Evolutionary conservation across 116 monocot species (phyloP).

Genomic region (Iris pallida): DNA sequence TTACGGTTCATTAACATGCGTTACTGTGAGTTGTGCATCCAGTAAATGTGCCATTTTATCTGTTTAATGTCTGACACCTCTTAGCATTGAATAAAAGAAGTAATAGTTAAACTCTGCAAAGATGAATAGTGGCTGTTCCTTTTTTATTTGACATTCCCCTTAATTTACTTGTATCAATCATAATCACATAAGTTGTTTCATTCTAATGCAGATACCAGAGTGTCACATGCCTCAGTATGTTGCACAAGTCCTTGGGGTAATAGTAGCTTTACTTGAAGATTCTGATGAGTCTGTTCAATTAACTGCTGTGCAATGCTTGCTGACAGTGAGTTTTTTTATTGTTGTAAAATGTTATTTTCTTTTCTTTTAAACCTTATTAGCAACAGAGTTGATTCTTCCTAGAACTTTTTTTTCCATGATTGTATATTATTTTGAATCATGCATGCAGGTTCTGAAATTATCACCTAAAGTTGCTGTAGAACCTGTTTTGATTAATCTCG

Average conservation of each 20-base stretch:
- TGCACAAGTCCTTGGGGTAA: slow-evolving; percentile 71
- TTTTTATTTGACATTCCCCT: background rate
- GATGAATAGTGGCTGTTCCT: background rate
- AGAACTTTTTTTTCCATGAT: slow-evolving; percentile 5
- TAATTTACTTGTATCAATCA: background rate
- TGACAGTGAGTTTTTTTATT: slow-evolving; percentile 42
- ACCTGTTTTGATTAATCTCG: slow-evolving; percentile 71
- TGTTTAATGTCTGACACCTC: background rate
- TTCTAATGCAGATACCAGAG: slow-evolving; percentile 60
- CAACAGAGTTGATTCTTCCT: too few species aligned
- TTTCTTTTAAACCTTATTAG: slow-evolving; percentile 3
- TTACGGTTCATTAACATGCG: background rate
- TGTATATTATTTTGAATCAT: slow-evolving; percentile 5
- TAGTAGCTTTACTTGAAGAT: slow-evolving; percentile 93
- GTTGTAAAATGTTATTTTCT: background rate
- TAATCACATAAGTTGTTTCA: background rate
- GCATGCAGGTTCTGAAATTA: slow-evolving; percentile 63
- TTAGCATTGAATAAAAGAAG: background rate
- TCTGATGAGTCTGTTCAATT: slow-evolving; percentile 85
- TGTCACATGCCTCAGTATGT: slow-evolving; percentile 52
- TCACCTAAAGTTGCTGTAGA: slow-evolving; percentile 71
- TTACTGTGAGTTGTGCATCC: background rate
- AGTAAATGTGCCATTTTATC: background rate
- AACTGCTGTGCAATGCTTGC: slow-evolving; percentile 81
- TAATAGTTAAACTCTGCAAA: background rate